These are phyloP conservation scores for Torrubiella hemipterigena DNA, from an alignment of 2,329 filamentous ascomycete species.

Conservation along the genomic window DNA sequence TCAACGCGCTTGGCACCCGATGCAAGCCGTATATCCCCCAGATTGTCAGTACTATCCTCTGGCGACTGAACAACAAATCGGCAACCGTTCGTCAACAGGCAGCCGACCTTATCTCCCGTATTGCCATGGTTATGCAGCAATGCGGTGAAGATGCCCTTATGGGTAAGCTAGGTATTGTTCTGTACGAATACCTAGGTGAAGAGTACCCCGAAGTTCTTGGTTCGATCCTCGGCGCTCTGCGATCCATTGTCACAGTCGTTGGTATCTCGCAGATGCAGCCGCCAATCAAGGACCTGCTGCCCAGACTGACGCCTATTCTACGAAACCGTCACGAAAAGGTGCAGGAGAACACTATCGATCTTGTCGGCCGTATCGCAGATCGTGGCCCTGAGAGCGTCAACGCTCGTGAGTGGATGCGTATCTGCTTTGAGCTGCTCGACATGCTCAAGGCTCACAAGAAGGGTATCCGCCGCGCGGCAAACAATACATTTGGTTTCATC, in stretches of 20 bases:
- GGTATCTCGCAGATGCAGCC: slow-evolving; percentile 98
- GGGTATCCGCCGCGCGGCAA: slow-evolving; percentile 92
- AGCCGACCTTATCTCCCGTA: slow-evolving; percentile 89
- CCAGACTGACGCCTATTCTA: slow-evolving; percentile 91
- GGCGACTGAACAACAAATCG: slow-evolving; percentile 95
- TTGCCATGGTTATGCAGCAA: slow-evolving; percentile 98
- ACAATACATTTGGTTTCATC: slow-evolving; percentile 99
- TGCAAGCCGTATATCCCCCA: slow-evolving; percentile 96
- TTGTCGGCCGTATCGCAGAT: slow-evolving; percentile 95
- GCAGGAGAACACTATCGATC: slow-evolving; percentile 96
- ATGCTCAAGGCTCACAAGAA: slow-evolving; percentile 99
- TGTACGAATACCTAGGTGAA: slow-evolving; percentile 97
- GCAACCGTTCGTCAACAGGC: slow-evolving; percentile 94
- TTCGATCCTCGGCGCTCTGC: slow-evolving; percentile 86
- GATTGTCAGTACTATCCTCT: slow-evolving; percentile 93
- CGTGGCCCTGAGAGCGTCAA: slow-evolving; percentile 94
- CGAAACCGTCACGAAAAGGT: slow-evolving; percentile 98
- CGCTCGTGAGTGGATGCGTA: slow-evolving; percentile 98
- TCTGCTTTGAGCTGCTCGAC: slow-evolving; percentile 96
- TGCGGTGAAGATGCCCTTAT: slow-evolving; percentile 93
- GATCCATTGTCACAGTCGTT: slow-evolving; percentile 94
- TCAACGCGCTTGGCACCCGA: slow-evolving; percentile 84
- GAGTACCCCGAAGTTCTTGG: slow-evolving; percentile 97
- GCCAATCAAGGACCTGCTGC: slow-evolving; percentile 89
- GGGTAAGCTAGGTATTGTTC: slow-evolving; percentile 84